Evolutionary conservation across 2,329 filamentous ascomycete species (phyloP).

Genomic region (Daldinia sp.): DNA sequence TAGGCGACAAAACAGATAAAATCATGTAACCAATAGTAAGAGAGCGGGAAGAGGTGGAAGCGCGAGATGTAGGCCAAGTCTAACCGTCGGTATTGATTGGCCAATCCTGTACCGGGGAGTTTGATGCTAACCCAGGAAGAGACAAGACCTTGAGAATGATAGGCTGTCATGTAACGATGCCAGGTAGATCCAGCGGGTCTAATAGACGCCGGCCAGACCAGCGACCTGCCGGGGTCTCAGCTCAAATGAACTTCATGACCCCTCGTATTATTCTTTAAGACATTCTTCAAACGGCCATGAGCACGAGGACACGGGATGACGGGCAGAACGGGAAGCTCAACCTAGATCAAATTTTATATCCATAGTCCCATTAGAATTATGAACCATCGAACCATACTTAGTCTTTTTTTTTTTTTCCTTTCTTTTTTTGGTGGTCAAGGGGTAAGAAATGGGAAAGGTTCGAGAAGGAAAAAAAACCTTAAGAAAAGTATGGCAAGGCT

Average conservation of each 20-base stretch:
- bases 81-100: not conserved
- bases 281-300: conserved; percentile 3
- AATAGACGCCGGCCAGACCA: conserved; percentile 10
- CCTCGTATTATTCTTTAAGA: not conserved
- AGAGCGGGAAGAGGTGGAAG: conserved; percentile 13
- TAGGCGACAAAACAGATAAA: conserved; percentile 2
- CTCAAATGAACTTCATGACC: conserved; percentile 8
- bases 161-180: not conserved
- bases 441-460: not conserved
- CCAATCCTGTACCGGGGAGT: not conserved
- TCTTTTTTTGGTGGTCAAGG: not conserved
- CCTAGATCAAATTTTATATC: not conserved
- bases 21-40: conserved; percentile 1
- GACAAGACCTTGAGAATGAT: conserved; percentile 1
- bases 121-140: not conserved
- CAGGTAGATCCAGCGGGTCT: conserved; percentile 6
- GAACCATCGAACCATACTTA: not conserved
- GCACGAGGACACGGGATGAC: not conserved
- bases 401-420: too few species aligned
- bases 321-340: not conserved
- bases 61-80: conserved; percentile 8
- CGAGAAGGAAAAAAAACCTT: not conserved
- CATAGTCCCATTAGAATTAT: not conserved
- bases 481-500: not conserved
- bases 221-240: conserved; percentile 11